Evolutionary conservation across 768 basidiomycete genomes (phyloP).

Genomic region (Saitozyma podzolica): DNA sequence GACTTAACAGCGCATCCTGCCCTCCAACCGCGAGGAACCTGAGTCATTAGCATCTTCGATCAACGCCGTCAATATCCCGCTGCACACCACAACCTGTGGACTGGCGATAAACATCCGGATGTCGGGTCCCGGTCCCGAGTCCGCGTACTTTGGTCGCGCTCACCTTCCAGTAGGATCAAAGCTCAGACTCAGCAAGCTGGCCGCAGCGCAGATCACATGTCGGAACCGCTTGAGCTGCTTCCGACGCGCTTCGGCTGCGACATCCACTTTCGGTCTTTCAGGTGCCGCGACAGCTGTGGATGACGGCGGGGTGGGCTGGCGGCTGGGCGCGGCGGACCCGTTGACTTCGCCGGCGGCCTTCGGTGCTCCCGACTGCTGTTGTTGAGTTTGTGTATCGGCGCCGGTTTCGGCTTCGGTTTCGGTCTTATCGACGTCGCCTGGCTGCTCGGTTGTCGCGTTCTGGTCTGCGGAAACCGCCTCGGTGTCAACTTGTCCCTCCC

Average conservation of each 20-base stretch:
- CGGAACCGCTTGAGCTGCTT: slow-evolving; percentile 33
- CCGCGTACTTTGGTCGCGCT: not conserved
- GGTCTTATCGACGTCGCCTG: no score
- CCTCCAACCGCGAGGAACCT: slow-evolving; percentile 41
- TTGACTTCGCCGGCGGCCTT: no score
- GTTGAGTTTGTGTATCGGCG: no score
- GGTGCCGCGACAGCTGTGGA: no score
- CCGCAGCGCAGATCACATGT: slow-evolving; percentile 32
- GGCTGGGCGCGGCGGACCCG: no score
- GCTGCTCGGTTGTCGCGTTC: no score
- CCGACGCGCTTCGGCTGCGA: slow-evolving; percentile 1
- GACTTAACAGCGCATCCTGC: slow-evolving; percentile 43
- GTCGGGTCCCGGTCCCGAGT: no score
- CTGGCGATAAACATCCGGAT: no score
- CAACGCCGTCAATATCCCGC: not conserved
- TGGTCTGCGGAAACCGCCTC: not conserved
- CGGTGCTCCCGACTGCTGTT: no score
- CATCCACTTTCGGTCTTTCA: slow-evolving; percentile 3
- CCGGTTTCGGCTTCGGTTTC: no score
- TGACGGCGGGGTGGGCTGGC: no score
- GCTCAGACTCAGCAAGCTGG: slow-evolving; percentile 26
- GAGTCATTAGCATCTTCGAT: not conserved
- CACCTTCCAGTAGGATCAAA: slow-evolving; percentile 37
- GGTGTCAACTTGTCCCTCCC: not conserved
- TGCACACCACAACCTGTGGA: no score